Evolutionary conservation across 331 rosid species (phyloP).

Genomic region (Malus hybrid): DNA sequence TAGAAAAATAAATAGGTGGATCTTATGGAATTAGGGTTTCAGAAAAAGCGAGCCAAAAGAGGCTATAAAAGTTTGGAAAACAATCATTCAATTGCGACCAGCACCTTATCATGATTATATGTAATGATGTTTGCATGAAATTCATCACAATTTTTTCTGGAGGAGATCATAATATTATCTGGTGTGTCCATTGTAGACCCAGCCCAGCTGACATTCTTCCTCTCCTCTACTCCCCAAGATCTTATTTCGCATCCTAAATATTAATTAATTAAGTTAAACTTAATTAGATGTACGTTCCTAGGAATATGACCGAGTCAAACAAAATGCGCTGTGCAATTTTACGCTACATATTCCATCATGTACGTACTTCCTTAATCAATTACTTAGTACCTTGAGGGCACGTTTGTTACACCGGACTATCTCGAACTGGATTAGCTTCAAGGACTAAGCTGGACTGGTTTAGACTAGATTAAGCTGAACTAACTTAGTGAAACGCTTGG

Average conservation of each 20-base stretch:
- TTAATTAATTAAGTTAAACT: neutral
- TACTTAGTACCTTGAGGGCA: neutral
- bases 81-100: conserved; percentile 23
- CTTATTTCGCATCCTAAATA: neutral
- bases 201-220: conserved; percentile 18
- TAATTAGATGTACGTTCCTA: neutral
- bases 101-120: conserved; percentile 20
- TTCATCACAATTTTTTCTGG: conserved; percentile 7
- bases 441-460: no score
- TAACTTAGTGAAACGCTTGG: no score
- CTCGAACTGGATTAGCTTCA: no score
- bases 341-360: neutral
- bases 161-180: neutral
- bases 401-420: no score
- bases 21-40: conserved; percentile 9
- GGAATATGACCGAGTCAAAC: neutral
- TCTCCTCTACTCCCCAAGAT: conserved; percentile 1
- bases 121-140: conserved; percentile 47
- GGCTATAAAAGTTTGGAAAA: conserved; percentile 16
- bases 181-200: conserved; percentile 7
- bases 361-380: neutral
- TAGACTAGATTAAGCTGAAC: no score
- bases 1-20: neutral
- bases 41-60: conserved; percentile 24
- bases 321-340: no score